phyloP scores from a whole-genome alignment of 2,329 filamentous ascomycete genomes.

The Escovopsis sp. region DNA sequence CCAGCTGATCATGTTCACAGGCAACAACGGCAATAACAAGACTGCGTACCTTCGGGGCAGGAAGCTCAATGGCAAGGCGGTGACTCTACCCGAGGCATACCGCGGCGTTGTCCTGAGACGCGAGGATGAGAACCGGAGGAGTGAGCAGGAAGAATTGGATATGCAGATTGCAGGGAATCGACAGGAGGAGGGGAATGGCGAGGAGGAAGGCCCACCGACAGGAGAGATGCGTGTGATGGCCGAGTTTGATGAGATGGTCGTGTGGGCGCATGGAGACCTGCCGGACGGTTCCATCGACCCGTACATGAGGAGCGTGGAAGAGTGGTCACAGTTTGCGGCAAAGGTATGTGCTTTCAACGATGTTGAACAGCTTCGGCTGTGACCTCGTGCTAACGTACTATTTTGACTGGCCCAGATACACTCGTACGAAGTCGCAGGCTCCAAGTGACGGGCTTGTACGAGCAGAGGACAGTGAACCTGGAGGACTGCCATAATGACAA shows the following conservation, averaged over 20 bases:
- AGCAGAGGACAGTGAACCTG: too few species aligned
- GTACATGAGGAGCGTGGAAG: slow-evolving; percentile 59
- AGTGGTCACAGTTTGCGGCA: slow-evolving; percentile 65
- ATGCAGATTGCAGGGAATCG: too few species aligned
- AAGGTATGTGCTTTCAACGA: slow-evolving; percentile 29
- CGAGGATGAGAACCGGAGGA: slow-evolving; percentile 20
- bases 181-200: slow-evolving; percentile 15
- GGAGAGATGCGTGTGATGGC: slow-evolving; percentile 47
- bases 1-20: slow-evolving; percentile 23
- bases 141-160: neutral
- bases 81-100: slow-evolving; percentile 58
- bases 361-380: neutral
- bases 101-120: slow-evolving; percentile 41
- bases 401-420: slow-evolving; percentile 6
- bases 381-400: too few species aligned
- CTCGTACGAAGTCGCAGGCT: slow-evolving; percentile 2
- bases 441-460: too few species aligned
- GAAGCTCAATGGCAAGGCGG: slow-evolving; percentile 52
- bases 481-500: too few species aligned
- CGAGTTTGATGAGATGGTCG: slow-evolving; percentile 56
- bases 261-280: slow-evolving; percentile 70
- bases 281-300: slow-evolving; percentile 48
- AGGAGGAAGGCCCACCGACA: slow-evolving; percentile 29
- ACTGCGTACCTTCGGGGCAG: slow-evolving; percentile 65
- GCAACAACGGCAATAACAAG: too few species aligned